Percentiles rank a stretch among this genome's conserved stretches.
These are phyloP conservation scores for Thermothelomyces thermophilus DNA, from an alignment of 2,329 filamentous ascomycete species.

Conservation along the genomic window DNA sequence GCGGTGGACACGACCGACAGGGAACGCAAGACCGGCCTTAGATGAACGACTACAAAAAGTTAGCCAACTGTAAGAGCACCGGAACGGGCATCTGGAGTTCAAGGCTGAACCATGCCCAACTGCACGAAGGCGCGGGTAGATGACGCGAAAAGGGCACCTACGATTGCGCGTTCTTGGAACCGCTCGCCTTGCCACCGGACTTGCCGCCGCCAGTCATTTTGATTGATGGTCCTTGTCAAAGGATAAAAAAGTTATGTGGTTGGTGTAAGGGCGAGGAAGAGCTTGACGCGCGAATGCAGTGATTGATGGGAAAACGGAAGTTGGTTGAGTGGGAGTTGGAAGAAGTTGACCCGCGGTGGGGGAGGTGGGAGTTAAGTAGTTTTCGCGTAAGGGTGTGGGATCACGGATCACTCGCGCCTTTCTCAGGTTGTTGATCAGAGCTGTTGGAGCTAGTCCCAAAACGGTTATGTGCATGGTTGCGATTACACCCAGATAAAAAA, in stretches of 20 bases:
- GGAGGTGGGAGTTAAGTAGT: constrained; percentile 49
- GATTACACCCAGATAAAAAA: constrained; percentile 15
- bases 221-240: constrained; percentile 49
- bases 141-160: constrained; percentile 45
- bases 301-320: constrained; percentile 27
- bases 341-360: constrained; percentile 36
- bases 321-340: constrained; percentile 34
- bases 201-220: constrained; percentile 99
- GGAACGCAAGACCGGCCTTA: constrained; percentile 98
- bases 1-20: constrained; percentile 98
- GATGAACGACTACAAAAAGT: constrained; percentile 73
- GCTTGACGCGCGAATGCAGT: constrained; percentile 26
- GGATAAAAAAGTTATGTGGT: constrained; percentile 21
- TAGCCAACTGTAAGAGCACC: constrained; percentile 32
- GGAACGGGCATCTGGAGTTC: no score
- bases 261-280: constrained; percentile 28
- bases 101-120: not conserved
- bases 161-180: constrained; percentile 99
- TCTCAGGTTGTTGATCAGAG: constrained; percentile 23
- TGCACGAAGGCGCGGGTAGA: not conserved
- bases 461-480: constrained; percentile 13
- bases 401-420: constrained; percentile 43
- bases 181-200: constrained; percentile 98
- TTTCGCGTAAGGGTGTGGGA: constrained; percentile 40
- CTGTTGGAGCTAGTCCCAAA: constrained; percentile 29